A percentile compares a stretch with the other conserved stretches of the same genome.
Evolutionary conservation across 2,329 filamentous ascomycete species (phyloP).

Genomic region (Phaeosphaeria sp.): DNA sequence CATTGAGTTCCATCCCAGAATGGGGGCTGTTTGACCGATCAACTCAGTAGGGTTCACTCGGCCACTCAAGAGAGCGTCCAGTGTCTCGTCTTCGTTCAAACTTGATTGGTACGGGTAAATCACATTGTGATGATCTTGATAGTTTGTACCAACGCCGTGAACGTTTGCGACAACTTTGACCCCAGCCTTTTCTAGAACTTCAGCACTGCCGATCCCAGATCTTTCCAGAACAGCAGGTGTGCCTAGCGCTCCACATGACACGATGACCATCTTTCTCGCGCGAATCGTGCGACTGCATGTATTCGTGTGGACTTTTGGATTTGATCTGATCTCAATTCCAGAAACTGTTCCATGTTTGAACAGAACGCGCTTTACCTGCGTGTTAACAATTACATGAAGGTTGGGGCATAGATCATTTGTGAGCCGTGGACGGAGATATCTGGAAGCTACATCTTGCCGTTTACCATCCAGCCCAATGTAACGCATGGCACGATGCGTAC

Average conservation of each 20-base stretch:
- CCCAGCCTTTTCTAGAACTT: slow-evolving; percentile 56
- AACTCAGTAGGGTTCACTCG: slow-evolving; percentile 54
- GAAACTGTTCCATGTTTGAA: slow-evolving; percentile 62
- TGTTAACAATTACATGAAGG: slow-evolving; percentile 64
- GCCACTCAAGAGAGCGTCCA: slow-evolving; percentile 61
- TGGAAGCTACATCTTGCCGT: slow-evolving; percentile 63
- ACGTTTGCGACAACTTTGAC: slow-evolving; percentile 63
- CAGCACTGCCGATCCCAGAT: slow-evolving; percentile 63
- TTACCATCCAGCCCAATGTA: slow-evolving; percentile 60
- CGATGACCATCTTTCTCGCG: slow-evolving; percentile 63
- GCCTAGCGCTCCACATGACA: slow-evolving; percentile 58
- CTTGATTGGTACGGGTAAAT: slow-evolving; percentile 60
- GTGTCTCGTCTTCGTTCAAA: slow-evolving; percentile 55
- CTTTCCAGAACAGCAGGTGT: slow-evolving; percentile 66
- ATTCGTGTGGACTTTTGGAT: slow-evolving; percentile 49
- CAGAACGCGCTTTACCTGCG: slow-evolving; percentile 62
- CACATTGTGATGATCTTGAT: slow-evolving; percentile 67
- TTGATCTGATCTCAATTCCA: slow-evolving; percentile 65
- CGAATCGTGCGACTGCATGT: slow-evolving; percentile 49
- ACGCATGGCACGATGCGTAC: slow-evolving; percentile 52
- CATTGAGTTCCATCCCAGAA: slow-evolving; percentile 64
- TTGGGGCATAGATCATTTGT: slow-evolving; percentile 60
- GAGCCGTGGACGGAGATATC: slow-evolving; percentile 61
- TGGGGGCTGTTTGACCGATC: slow-evolving; percentile 55
- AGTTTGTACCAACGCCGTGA: slow-evolving; percentile 68